Percentiles rank a stretch among this genome's conserved stretches.
Conservation (phyloP, 176 grass and related monocot species). For the Oryza coarctata region DNA sequence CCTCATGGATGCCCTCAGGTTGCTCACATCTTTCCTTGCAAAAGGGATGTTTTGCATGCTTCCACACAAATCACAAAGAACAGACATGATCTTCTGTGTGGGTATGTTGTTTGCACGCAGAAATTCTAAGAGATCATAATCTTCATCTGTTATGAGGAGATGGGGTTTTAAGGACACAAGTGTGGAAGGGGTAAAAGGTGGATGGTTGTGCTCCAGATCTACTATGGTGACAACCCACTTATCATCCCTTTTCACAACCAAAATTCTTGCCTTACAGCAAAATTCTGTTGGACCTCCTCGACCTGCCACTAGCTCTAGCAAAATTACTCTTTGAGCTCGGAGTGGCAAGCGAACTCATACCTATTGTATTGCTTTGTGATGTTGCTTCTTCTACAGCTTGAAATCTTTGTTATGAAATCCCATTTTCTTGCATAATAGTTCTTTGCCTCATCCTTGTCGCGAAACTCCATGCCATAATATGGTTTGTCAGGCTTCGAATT, state of each 20-base stretch:
- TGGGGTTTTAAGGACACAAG: background rate
- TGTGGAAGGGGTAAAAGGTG: background rate
- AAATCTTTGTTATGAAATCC: background rate
- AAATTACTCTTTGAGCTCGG: background rate
- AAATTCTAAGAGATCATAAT: background rate
- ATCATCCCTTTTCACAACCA: background rate
- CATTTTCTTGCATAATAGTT: background rate
- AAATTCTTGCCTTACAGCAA: background rate
- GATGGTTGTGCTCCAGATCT: background rate
- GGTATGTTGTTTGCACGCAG: background rate
- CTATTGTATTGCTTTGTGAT: background rate
- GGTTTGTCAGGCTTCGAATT: background rate
- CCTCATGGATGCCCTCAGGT: background rate
- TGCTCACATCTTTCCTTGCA: background rate
- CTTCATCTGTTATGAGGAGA: background rate
- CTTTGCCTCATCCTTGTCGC: background rate
- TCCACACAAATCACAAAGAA: background rate
- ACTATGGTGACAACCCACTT: background rate
- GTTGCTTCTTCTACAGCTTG: background rate
- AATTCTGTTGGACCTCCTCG: background rate
- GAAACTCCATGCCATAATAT: background rate
- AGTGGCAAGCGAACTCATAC: background rate
- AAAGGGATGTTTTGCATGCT: background rate
- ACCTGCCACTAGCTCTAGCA: background rate
- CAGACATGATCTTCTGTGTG: background rate